phyloP scores from a whole-genome alignment of 108 stramenopile genomes.

The Fragilaria radians region DNA sequence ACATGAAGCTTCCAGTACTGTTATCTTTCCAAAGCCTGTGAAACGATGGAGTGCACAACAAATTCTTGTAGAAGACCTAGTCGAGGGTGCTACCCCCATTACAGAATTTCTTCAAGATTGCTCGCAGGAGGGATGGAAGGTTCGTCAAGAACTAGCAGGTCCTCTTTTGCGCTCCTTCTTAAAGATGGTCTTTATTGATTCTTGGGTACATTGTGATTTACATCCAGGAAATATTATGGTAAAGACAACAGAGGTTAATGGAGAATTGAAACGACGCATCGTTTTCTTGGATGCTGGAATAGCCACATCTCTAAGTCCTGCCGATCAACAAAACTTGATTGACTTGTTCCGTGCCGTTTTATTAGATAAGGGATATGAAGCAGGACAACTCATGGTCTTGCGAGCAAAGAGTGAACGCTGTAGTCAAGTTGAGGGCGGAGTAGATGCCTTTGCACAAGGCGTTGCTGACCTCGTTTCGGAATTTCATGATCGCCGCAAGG shows the following conservation, averaged over 20 bases:
- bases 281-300: slow-evolving; percentile 88
- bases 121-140: slow-evolving; percentile 33
- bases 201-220: slow-evolving; percentile 61
- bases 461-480: slow-evolving; percentile 72
- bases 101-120: slow-evolving; percentile 55
- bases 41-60: slow-evolving; percentile 41
- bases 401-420: slow-evolving; percentile 82
- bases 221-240: slow-evolving; percentile 70
- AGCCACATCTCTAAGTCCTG: slow-evolving; percentile 50
- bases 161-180: slow-evolving; percentile 79
- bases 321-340: slow-evolving; percentile 65
- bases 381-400: slow-evolving; percentile 85
- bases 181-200: slow-evolving; percentile 85
- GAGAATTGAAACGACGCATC: slow-evolving; percentile 36
- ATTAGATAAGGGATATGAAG: slow-evolving; percentile 72
- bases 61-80: slow-evolving; percentile 70
- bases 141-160: slow-evolving; percentile 55
- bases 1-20: slow-evolving; percentile 18
- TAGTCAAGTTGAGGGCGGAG: slow-evolving; percentile 65
- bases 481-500: slow-evolving; percentile 78
- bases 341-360: slow-evolving; percentile 85
- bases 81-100: slow-evolving; percentile 59
- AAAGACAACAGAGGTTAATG: slow-evolving; percentile 6
- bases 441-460: slow-evolving; percentile 73
- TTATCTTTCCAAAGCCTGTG: slow-evolving; percentile 66